Evolutionary conservation across 192 early-diverging fungal genomes (phyloP), one percentile per base, ranked within the genome.

Genomic region (Rhizophagus prolifer): DNA sequence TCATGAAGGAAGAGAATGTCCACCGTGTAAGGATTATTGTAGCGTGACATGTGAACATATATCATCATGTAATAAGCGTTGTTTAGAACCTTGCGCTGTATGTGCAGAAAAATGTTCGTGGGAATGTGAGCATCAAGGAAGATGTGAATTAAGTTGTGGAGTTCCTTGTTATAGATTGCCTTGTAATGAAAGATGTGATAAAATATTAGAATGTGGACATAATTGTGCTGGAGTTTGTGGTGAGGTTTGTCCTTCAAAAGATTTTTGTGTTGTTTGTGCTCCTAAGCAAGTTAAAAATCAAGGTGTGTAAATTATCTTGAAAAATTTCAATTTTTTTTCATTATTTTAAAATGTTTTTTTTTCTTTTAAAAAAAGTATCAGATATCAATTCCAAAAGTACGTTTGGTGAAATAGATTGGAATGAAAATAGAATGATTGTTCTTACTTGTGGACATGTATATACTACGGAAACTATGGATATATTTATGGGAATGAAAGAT

Each of bases 121-220:
- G 89, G n/a, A 58, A 5, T 90, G 89, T 65, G 41, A 79, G 16
- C 89, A 90, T 71, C 58, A 83, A 61, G 86, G 83, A 0, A 14
- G 25, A 5, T 90, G 89, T 78, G 26, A 47, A 1, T 72, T 88
- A 61, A 80, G 81, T 14, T 90, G 89, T 44, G 89, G 88, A 26
- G 84, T 81, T 10, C 89, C 89, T 9, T 91, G 90, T 38, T 73
- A 76, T 36, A 82, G 87, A 46, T 79, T 90, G 12, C 90, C 90
- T 3, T 91, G 90, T 59, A 83, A 88, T 75, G 19, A 74, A 28
- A 76, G 86, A 36, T 91, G 90, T 68, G 61, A 70, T 1, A 83
- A 82, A 41, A 21, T 3, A 31, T 71, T 91, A n/a, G 23, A 62
- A 6, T 91, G 90, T 68, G 82, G 84, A 0, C 88, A 89, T 79